phyloP scores from a whole-genome alignment of 2,329 filamentous ascomycete species.

The Clarireedia homoeocarpa region DNA sequence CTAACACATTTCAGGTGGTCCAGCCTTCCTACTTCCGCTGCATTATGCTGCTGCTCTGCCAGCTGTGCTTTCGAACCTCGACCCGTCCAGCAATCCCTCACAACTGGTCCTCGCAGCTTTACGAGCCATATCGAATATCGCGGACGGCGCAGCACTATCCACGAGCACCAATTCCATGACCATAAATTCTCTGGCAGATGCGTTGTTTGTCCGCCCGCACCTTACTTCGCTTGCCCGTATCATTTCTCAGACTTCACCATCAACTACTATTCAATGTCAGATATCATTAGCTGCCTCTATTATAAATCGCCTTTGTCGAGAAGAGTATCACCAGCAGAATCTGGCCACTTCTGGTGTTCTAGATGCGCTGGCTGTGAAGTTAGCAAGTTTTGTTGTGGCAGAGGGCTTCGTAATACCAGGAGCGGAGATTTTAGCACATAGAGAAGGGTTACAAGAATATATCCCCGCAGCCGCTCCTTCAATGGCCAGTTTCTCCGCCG shows the following conservation, averaged over 20 bases:
- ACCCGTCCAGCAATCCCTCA: slow-evolving; percentile 53
- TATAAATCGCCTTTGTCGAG: slow-evolving; percentile 53
- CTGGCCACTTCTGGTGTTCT: slow-evolving; percentile 67
- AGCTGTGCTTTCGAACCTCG: slow-evolving; percentile 62
- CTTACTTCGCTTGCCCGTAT: slow-evolving; percentile 58
- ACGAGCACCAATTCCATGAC: slow-evolving; percentile 41
- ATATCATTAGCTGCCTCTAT: slow-evolving; percentile 51
- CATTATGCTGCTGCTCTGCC: slow-evolving; percentile 60
- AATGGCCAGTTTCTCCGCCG: slow-evolving; percentile 52
- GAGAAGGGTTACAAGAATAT: slow-evolving; percentile 45
- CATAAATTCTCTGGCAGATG: slow-evolving; percentile 48
- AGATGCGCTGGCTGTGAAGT: slow-evolving; percentile 65
- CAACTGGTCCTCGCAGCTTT: slow-evolving; percentile 67
- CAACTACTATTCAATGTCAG: slow-evolving; percentile 50
- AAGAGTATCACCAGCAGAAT: slow-evolving; percentile 62
- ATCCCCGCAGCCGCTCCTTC: slow-evolving; percentile 56
- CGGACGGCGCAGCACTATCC: slow-evolving; percentile 53
- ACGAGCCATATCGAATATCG: slow-evolving; percentile 63
- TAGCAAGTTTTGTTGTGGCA: slow-evolving; percentile 63
- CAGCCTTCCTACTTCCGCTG: slow-evolving; percentile 69
- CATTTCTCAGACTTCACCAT: slow-evolving; percentile 48
- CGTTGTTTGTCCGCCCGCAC: slow-evolving; percentile 55
- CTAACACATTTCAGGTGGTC: slow-evolving; percentile 52
- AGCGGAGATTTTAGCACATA: slow-evolving; percentile 46
- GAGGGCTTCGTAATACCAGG: slow-evolving; percentile 62